Base-by-base conservation (phyloP, 352 stramenopile species). In the Pythium oligandrum region DNA sequence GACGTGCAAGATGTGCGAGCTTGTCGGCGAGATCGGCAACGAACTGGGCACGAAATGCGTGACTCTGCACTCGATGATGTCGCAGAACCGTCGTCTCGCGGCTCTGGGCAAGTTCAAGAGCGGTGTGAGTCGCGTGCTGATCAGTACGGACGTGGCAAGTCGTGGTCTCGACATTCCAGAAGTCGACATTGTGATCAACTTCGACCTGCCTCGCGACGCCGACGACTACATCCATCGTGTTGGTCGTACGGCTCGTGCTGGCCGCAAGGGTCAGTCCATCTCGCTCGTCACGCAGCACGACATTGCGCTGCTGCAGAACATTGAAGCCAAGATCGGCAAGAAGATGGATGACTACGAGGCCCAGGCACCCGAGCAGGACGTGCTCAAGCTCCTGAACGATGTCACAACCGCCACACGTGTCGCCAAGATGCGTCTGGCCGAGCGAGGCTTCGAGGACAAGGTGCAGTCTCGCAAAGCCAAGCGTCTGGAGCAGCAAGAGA, bases 171-270 rank as follows among this genome's bases (percentile, higher is more conserved):
- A 99, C 62, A 98, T 99, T 47, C 96, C 95, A 0, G 77, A 95
- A 53, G 90, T 97, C 8, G 95, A 98, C 64, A 70, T 99, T 3
- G 97, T 99, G 26, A 72, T 99, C 42, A 99, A 99, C 69, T 98
- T 95, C 39, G 97, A 99, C 68, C 58, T 99, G 26, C 97, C 97
- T 4, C 80, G 90, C 32, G 89, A 93, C 50, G 68, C 94, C n/a
- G 87, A 97, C 40, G 95, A 98, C 66, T 99, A 99, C 67, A 93
- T 99, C 39, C 97, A 99, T 67, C 88, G 97, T 34, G 94, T 99
- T 35, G 96, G 97, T 48, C 83, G 97, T 63, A 99, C 96, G 2
- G 95, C 94, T 7, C 85, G 96, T 68, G 93, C 93, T 0, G 96
- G 97, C 5, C 73, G 92, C 49, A 73, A 76, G 45, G 96, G 97